These are phyloP conservation scores for Lithospermum erythrorhizon DNA, from an alignment of 257 asterid genomes.

Conservation along the genomic window DNA sequence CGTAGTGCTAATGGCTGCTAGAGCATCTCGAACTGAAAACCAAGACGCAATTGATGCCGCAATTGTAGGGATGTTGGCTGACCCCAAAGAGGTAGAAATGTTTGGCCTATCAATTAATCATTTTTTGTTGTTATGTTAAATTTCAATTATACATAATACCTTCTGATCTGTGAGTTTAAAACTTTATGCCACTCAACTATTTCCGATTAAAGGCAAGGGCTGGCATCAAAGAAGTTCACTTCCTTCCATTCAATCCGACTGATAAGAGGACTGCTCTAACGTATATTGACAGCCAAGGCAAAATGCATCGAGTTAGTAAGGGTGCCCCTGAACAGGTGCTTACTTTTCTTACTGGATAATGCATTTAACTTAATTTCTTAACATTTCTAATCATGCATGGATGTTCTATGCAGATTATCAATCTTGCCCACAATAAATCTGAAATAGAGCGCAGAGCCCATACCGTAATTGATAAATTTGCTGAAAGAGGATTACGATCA, in stretches of 20 bases:
- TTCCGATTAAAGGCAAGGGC: conserved; percentile 26
- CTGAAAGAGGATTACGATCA: conserved; percentile 88
- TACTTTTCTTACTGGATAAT: neutral
- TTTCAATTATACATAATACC: neutral
- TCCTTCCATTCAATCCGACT: conserved; percentile 45
- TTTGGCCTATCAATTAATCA: too few relatives aligned
- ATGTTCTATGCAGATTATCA: conserved; percentile 45
- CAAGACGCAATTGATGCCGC: conserved; percentile 85
- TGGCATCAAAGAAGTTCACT: conserved; percentile 37
- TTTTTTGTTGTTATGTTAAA: neutral
- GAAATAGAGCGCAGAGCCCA: conserved; percentile 77
- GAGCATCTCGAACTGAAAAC: conserved; percentile 78
- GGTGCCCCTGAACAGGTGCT: conserved; percentile 59
- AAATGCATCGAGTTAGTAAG: conserved; percentile 51
- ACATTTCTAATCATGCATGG: neutral
- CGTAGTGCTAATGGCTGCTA: conserved; percentile 85
- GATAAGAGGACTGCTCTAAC: conserved; percentile 59
- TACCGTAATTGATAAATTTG: conserved; percentile 77
- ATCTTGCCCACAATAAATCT: conserved; percentile 70
- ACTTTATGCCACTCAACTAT: too few relatives aligned
- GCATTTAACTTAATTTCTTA: too few relatives aligned
- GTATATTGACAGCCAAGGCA: conserved; percentile 34
- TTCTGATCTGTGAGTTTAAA: neutral
- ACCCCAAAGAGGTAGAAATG: conserved; percentile 54
- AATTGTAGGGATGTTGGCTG: conserved; percentile 67